Evolutionary conservation across 1,284 basidiomycete genomes (phyloP).

Genomic region (Rhodotorula sp.): DNA sequence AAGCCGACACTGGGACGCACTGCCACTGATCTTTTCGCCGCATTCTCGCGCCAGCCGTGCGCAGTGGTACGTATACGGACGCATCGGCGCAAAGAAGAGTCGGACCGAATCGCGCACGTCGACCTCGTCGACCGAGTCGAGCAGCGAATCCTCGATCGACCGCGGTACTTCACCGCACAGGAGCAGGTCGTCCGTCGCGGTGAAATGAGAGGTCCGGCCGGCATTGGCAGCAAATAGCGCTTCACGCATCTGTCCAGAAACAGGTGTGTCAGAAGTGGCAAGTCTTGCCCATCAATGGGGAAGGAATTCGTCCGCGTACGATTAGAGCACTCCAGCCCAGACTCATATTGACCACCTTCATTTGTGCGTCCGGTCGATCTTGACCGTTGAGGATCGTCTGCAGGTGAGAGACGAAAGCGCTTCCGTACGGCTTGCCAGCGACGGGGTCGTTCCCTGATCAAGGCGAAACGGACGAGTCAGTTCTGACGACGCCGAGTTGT

Average conservation of each 20-base stretch:
- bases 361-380: slow-evolving; percentile 16
- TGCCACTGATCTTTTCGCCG: slow-evolving; percentile 34
- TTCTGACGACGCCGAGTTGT: no score
- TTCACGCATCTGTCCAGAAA: slow-evolving; percentile 42
- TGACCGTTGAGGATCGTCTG: slow-evolving; percentile 31
- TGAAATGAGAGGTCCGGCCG: slow-evolving; percentile 36
- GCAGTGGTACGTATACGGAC: slow-evolving; percentile 36
- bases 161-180: slow-evolving; percentile 26
- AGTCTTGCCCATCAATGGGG: neutral
- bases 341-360: slow-evolving; percentile 31
- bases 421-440: slow-evolving; percentile 35
- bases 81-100: slow-evolving; percentile 34
- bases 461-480: neutral
- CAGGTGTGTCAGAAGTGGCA: neutral
- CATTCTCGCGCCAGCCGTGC: slow-evolving; percentile 34
- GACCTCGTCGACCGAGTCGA: slow-evolving; percentile 36
- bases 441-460: slow-evolving; percentile 20
- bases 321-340: slow-evolving; percentile 38
- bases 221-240: slow-evolving; percentile 32
- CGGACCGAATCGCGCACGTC: slow-evolving; percentile 38
- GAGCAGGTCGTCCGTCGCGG: slow-evolving; percentile 31
- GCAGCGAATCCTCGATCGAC: slow-evolving; percentile 34
- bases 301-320: neutral
- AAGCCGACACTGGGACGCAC: slow-evolving; percentile 10
- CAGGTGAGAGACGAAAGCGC: slow-evolving; percentile 36